Evolutionary conservation across 2,329 filamentous ascomycete genomes (phyloP).

Genomic region (Colletotrichum destructivum): DNA sequence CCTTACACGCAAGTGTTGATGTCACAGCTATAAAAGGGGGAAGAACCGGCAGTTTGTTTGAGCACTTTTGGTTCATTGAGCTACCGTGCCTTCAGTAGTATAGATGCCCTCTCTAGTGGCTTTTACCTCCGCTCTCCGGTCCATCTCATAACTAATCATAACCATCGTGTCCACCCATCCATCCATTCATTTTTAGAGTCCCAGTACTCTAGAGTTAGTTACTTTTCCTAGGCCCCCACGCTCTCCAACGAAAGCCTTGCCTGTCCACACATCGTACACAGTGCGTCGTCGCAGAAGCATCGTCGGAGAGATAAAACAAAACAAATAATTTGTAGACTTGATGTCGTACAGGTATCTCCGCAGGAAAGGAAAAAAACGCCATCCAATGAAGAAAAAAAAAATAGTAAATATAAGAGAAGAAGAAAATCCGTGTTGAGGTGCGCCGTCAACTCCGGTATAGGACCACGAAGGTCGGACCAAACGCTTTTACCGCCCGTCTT

Average conservation of each 20-base stretch:
- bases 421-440: constrained; percentile 15
- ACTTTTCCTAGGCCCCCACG: neutral
- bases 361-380: constrained; percentile 41
- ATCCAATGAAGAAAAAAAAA: constrained; percentile 14
- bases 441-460: constrained; percentile 39
- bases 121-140: constrained; percentile 23
- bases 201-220: neutral
- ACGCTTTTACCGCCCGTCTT: constrained; percentile 39
- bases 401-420: constrained; percentile 42
- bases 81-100: constrained; percentile 13
- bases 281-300: constrained; percentile 7
- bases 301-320: constrained; percentile 32
- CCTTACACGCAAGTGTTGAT: neutral
- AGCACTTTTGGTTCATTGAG: constrained; percentile 34
- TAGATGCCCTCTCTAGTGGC: constrained; percentile 13
- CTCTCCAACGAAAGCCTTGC: constrained; percentile 23
- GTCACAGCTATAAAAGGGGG: neutral
- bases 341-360: constrained; percentile 42
- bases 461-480: constrained; percentile 21
- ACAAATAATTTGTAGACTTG: constrained; percentile 41
- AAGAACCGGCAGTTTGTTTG: neutral
- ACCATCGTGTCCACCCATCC: constrained; percentile 1
- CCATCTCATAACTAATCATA: constrained; percentile 31
- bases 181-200: constrained; percentile 5
- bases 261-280: constrained; percentile 24